Percentiles rank a stretch among this genome's conserved stretches.
Evolutionary conservation across 208 protist genomes (phyloP).

Genomic region (Leishmania braziliensis): DNA sequence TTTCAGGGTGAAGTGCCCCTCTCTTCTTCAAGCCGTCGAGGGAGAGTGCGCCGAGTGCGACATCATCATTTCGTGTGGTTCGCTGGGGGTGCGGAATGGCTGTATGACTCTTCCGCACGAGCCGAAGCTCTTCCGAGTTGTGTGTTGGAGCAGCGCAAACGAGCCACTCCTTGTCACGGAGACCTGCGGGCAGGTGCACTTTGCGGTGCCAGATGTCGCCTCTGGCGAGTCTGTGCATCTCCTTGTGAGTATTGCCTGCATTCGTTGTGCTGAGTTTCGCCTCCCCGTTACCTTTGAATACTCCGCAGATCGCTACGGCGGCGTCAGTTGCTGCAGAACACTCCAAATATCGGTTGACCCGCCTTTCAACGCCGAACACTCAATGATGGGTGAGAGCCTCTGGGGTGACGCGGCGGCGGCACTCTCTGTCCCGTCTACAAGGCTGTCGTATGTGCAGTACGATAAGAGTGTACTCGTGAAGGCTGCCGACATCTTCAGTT

Average conservation of each 20-base stretch:
- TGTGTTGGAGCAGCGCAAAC: conserved; percentile 20
- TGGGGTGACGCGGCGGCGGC: conserved; percentile 14
- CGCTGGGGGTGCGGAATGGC: conserved; percentile 21
- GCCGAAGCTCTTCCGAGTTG: conserved; percentile 25
- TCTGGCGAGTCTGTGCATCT: conserved; percentile 20
- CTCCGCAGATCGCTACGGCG: conserved; percentile 27
- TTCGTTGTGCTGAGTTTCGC: conserved; percentile 38
- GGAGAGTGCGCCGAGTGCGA: conserved; percentile 49
- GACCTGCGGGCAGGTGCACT: conserved; percentile 12
- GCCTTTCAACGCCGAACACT: conserved; percentile 40
- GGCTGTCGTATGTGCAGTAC: conserved; percentile 28
- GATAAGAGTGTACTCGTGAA: conserved; percentile 45
- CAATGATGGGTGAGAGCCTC: conserved; percentile 18
- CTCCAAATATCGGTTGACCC: conserved; percentile 36
- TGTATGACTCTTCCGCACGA: conserved; percentile 43
- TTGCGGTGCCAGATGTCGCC: conserved; percentile 22
- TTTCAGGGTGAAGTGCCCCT: conserved; percentile 41
- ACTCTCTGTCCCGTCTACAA: conserved; percentile 28
- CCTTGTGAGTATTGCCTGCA: conserved; percentile 28
- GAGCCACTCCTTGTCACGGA: conserved; percentile 5
- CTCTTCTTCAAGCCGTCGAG: conserved; percentile 48
- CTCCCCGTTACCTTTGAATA: conserved; percentile 38
- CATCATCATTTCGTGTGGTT: conserved; percentile 37
- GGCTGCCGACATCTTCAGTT: conserved; percentile 29
- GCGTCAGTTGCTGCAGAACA: conserved; percentile 23